Evolutionary conservation across 2,329 filamentous ascomycete species (phyloP).

Genomic region (Ophioceras dolichostomum): DNA sequence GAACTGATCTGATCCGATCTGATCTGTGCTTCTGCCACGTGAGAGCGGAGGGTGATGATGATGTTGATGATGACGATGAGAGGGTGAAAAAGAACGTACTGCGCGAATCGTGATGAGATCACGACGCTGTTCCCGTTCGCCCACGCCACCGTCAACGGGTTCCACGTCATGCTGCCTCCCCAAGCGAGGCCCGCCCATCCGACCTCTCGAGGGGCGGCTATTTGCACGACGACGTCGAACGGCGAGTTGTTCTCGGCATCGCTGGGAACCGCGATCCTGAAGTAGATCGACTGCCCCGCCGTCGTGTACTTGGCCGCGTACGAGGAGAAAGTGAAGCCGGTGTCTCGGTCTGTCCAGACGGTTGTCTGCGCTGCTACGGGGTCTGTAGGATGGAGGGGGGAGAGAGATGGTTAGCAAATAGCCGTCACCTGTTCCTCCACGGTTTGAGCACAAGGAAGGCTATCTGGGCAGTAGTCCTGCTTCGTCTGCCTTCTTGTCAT

Average conservation of each 20-base stretch:
- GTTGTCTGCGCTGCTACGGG: neutral
- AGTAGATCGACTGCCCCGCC: slow-evolving; percentile 17
- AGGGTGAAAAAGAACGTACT: too few species aligned
- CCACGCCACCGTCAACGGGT: slow-evolving; percentile 32
- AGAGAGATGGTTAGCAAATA: too few species aligned
- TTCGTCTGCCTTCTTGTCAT: too few species aligned
- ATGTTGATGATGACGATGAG: too few species aligned
- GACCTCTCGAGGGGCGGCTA: slow-evolving; percentile 26
- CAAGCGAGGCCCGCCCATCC: slow-evolving; percentile 36
- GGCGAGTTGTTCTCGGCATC: slow-evolving; percentile 13
- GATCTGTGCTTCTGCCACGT: too few species aligned
- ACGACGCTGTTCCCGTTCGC: slow-evolving; percentile 26
- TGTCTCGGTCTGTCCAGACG: slow-evolving; percentile 16
- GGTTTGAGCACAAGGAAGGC: too few species aligned
- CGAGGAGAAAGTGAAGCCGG: slow-evolving; percentile 29
- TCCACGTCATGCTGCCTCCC: slow-evolving; percentile 35
- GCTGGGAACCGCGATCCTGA: slow-evolving; percentile 21
- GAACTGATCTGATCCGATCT: too few species aligned
- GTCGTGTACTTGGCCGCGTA: slow-evolving; percentile 13
- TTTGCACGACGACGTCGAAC: slow-evolving; percentile 23
- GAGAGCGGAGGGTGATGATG: too few species aligned
- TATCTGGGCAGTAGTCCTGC: too few species aligned
- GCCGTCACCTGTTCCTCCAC: too few species aligned
- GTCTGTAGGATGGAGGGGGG: neutral
- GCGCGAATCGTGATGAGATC: slow-evolving; percentile 21